Conservation (phyloP, 768 basidiomycete species). For the Hortiboletus flavorubellus region DNA sequence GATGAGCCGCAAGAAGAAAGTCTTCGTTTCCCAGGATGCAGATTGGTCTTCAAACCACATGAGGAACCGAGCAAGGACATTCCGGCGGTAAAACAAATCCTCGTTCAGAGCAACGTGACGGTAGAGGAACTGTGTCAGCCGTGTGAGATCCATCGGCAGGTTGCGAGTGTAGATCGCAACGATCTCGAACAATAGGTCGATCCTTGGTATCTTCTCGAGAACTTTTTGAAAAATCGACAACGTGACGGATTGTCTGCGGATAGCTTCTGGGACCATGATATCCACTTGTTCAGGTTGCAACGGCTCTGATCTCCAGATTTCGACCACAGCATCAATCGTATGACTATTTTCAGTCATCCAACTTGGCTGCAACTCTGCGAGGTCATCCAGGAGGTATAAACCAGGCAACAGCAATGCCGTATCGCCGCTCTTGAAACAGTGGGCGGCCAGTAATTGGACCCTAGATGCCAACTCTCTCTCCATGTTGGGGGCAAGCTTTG, state of each 20-base stretch:
- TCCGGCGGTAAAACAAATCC: slow-evolving; percentile 69
- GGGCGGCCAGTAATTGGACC: slow-evolving; percentile 49
- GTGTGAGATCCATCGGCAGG: slow-evolving; percentile 77
- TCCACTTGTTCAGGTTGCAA: slow-evolving; percentile 42
- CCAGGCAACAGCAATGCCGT: slow-evolving; percentile 58
- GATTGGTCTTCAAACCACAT: slow-evolving; percentile 72
- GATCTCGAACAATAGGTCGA: slow-evolving; percentile 88
- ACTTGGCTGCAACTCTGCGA: slow-evolving; percentile 57
- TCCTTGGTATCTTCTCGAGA: slow-evolving; percentile 65
- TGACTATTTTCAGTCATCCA: slow-evolving; percentile 72
- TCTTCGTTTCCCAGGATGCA: slow-evolving; percentile 72
- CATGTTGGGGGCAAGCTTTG: slow-evolving; percentile 72
- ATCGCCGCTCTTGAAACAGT: slow-evolving; percentile 51
- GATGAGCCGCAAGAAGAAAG: slow-evolving; percentile 74
- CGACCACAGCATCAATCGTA: slow-evolving; percentile 68
- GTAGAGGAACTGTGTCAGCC: slow-evolving; percentile 81
- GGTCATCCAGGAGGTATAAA: slow-evolving; percentile 72
- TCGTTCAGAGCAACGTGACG: slow-evolving; percentile 74
- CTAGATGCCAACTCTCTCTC: slow-evolving; percentile 64
- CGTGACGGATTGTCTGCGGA: slow-evolving; percentile 62
- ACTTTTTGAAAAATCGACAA: slow-evolving; percentile 75
- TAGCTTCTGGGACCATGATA: slow-evolving; percentile 45
- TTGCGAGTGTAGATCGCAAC: slow-evolving; percentile 77
- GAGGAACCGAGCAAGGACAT: slow-evolving; percentile 80
- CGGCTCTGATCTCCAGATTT: slow-evolving; percentile 62